Percentiles rank a stretch among this genome's conserved stretches.
These are phyloP conservation scores for Calocybe cyanea DNA, from an alignment of 768 basidiomycete species.

Conservation along the genomic window DNA sequence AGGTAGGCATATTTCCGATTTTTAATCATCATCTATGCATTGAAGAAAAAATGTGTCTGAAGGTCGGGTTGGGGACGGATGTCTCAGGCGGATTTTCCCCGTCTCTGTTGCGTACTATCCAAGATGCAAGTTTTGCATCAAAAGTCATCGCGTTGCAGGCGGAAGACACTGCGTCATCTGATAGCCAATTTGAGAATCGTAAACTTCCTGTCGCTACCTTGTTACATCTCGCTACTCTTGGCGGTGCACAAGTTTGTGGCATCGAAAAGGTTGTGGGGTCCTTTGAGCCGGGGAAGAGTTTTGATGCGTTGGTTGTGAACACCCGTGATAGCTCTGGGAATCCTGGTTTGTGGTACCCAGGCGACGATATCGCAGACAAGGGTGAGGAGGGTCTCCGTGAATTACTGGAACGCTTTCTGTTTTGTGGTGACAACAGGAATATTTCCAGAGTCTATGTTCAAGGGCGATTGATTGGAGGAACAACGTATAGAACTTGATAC, in stretches of 20 bases:
- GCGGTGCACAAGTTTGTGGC: constrained; percentile 82
- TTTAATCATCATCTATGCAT: no score
- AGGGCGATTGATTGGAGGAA: constrained; percentile 75
- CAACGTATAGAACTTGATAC: constrained; percentile 21
- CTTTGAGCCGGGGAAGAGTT: constrained; percentile 77
- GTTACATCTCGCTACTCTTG: constrained; percentile 87
- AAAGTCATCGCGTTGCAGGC: constrained; percentile 64
- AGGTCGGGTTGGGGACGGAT: constrained; percentile 96
- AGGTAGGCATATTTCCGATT: no score
- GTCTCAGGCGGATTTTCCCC: constrained; percentile 84
- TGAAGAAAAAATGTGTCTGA: neutral
- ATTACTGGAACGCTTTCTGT: constrained; percentile 80
- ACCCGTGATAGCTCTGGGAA: constrained; percentile 50
- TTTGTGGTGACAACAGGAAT: constrained; percentile 85
- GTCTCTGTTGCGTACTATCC: constrained; percentile 74
- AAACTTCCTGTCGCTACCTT: constrained; percentile 73
- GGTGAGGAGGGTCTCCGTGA: constrained; percentile 24
- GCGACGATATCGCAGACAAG: constrained; percentile 27
- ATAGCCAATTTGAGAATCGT: constrained; percentile 42
- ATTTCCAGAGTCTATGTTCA: constrained; percentile 81
- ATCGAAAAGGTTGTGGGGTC: constrained; percentile 69
- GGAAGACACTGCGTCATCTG: neutral
- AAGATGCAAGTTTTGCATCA: constrained; percentile 74
- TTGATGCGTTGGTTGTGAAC: constrained; percentile 82
- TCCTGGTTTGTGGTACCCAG: constrained; percentile 52